Percentiles rank a stretch among this genome's conserved stretches.
Conservation (phyloP, 140 eudicot genomes). For the Anethum foeniculum region DNA sequence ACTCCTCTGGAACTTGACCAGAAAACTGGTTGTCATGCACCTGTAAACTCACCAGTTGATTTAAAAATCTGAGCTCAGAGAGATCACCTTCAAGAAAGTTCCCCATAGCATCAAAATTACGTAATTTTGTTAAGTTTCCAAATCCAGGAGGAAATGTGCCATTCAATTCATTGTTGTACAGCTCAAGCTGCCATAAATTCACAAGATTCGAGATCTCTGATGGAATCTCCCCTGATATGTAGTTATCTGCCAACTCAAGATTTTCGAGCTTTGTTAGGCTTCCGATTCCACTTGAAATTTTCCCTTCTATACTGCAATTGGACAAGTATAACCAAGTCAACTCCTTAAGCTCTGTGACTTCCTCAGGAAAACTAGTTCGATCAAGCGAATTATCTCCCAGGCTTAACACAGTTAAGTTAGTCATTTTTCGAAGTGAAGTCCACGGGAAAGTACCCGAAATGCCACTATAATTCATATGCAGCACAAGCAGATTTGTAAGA, state of each 20-base stretch:
- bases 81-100: constrained; percentile 54
- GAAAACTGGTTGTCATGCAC: constrained; percentile 46
- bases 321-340: constrained; percentile 65
- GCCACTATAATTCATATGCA: constrained; percentile 51
- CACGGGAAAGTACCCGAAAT: constrained; percentile 67
- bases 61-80: constrained; percentile 36
- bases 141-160: constrained; percentile 68
- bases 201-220: constrained; percentile 35
- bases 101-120: constrained; percentile 52
- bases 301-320: constrained; percentile 64
- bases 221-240: constrained; percentile 54
- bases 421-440: constrained; percentile 53
- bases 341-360: constrained; percentile 31
- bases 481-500: constrained; percentile 25
- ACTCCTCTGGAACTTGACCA: constrained; percentile 64
- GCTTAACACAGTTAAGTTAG: constrained; percentile 38
- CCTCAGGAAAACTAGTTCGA: constrained; percentile 41
- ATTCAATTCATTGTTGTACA: constrained; percentile 37
- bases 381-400: constrained; percentile 70
- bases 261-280: constrained; percentile 37
- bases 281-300: constrained; percentile 58
- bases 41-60: constrained; percentile 48
- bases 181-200: constrained; percentile 68
- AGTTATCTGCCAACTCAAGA: constrained; percentile 46
- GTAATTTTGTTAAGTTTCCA: constrained; percentile 45